Conservation (phyloP, 1,139 yeast genomes). For the Lodderomyces metapsilosis region DNA sequence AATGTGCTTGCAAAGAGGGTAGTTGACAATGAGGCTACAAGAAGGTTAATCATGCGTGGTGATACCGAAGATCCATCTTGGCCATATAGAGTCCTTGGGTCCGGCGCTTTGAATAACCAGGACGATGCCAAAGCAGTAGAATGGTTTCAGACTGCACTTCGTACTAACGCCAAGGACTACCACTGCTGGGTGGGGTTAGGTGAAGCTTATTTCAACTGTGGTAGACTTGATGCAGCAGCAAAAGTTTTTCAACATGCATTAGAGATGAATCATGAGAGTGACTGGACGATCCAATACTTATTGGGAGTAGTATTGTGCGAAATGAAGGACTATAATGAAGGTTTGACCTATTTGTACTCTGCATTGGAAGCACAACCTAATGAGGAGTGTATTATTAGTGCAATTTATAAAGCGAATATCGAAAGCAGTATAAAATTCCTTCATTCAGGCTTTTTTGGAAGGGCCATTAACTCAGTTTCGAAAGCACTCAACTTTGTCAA, state of each 20-base stretch:
- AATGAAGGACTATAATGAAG: slow-evolving; percentile 39
- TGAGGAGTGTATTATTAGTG: slow-evolving; percentile 57
- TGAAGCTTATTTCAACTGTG: slow-evolving; percentile 84
- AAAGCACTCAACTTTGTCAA: slow-evolving; percentile 53
- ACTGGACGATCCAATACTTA: slow-evolving; percentile 64
- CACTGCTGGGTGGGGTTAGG: slow-evolving; percentile 94
- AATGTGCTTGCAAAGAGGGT: slow-evolving; percentile 67
- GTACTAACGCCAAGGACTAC: slow-evolving; percentile 63
- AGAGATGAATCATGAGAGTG: slow-evolving; percentile 35
- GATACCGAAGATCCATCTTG: slow-evolving; percentile 49
- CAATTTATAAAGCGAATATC: slow-evolving; percentile 58
- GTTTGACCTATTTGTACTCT: slow-evolving; percentile 28
- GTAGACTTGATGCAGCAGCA: slow-evolving; percentile 80
- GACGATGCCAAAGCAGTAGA: slow-evolving; percentile 81
- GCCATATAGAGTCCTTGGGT: slow-evolving; percentile 89
- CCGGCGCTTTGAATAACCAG: slow-evolving; percentile 68
- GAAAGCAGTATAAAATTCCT: slow-evolving; percentile 54
- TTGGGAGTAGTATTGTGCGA: slow-evolving; percentile 60
- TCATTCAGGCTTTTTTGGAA: slow-evolving; percentile 63
- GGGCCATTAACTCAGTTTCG: slow-evolving; percentile 39
- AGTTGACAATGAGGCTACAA: slow-evolving; percentile 61
- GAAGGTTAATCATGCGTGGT: slow-evolving; percentile 45
- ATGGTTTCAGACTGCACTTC: slow-evolving; percentile 82
- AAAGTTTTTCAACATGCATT: slow-evolving; percentile 76
- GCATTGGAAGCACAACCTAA: slow-evolving; percentile 46